Evolutionary conservation across 352 stramenopile species (phyloP), one percentile per base, ranked within the genome.

Genomic region (Bremia lactucae): DNA sequence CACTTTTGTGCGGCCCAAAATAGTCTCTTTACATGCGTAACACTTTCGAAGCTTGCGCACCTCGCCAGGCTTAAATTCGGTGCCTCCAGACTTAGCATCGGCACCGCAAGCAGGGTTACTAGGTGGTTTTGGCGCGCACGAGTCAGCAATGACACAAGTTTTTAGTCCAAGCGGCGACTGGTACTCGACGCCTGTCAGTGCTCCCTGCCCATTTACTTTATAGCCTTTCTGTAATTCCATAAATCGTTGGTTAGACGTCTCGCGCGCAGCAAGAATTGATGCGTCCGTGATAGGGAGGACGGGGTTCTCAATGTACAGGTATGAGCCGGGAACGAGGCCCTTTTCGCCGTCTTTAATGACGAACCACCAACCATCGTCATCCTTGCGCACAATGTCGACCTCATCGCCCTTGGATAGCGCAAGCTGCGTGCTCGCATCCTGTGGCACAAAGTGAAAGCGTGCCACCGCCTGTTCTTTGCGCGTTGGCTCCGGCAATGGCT

Each of bases 301-400:
- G 0, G 74, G 72, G 41, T 82, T 78, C 40, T 86, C 74, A 35
- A 87, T 68, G 18, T 65, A 59, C 36, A 90, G 24, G 37, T 87
- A 90, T 16, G 74, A 78, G 8, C 74, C 77, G 0, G 77, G 77
- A n/a, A 90, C 77, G 22, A 90, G 62, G 0, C 77, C 77, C 39
- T 87, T 87, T 52, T 87, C 72, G 46, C 67, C 69, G 36, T 85
- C 68, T 22, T 85, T 71, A 14, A 73, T 54, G 19, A 90, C 75
- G 45, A 90, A 85, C 77, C 77, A 90, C 77, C 77, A 90, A 44
- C 77, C 77, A 38, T 90, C 77, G 36, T 57, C 65, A 46, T 90
- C 77, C 55, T 87, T 90, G 34, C 77, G 77, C 50, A 90, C 75
- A 22, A 90, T 71, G 35, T 82, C 63, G 35, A 90, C 57, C 18